These are phyloP conservation scores for Coniferiporia weirii DNA, from an alignment of 1,284 basidiomycete genomes.

Conservation along the genomic window DNA sequence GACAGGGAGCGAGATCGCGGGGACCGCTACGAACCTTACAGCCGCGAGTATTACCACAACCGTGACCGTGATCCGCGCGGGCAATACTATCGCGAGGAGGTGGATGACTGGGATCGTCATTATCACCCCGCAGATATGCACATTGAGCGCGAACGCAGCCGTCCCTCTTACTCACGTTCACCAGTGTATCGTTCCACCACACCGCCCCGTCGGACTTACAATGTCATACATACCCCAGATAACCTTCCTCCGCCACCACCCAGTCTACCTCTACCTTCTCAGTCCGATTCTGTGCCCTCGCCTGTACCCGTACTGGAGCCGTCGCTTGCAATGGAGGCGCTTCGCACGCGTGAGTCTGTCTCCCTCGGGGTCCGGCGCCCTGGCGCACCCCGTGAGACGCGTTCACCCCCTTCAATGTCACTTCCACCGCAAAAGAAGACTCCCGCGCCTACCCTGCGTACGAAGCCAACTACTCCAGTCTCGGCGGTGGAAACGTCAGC, in stretches of 20 bases:
- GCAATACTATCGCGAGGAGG: constrained; percentile 15
- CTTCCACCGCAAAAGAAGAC: neutral
- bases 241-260: constrained; percentile 5
- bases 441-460: neutral
- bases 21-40: constrained; percentile 17
- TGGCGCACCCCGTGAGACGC: constrained; percentile 6
- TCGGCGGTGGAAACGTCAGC: constrained; percentile 21
- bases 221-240: neutral
- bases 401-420: constrained; percentile 13
- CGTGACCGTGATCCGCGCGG: constrained; percentile 14
- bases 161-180: constrained; percentile 9
- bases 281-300: neutral
- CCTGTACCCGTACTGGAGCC: constrained; percentile 10
- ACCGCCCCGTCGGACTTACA: neutral
- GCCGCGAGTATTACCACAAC: constrained; percentile 8
- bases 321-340: neutral
- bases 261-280: constrained; percentile 22
- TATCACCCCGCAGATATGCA: neutral
- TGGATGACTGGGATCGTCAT: constrained; percentile 13
- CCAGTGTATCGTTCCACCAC: constrained; percentile 8
- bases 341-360: neutral
- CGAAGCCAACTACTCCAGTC: neutral
- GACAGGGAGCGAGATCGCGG: constrained; percentile 13
- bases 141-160: constrained; percentile 4
- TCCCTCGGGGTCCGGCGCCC: constrained; percentile 6